phyloP scores from a whole-genome alignment of 345 rosid species.

The Syzygium grande region DNA sequence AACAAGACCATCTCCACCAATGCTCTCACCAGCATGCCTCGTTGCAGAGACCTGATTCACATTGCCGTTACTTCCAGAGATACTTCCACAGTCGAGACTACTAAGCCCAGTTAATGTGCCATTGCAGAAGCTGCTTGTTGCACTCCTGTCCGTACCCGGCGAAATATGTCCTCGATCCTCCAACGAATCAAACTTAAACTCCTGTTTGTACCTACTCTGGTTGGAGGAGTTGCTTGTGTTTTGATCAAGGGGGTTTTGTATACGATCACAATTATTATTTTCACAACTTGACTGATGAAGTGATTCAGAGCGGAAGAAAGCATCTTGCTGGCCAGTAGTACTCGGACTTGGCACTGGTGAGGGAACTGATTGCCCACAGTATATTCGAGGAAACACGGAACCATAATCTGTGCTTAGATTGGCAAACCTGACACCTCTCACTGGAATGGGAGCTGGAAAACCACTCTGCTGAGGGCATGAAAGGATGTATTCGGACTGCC shows the following conservation, averaged over 20 bases:
- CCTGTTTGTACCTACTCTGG: slow-evolving; percentile 16
- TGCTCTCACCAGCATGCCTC: slow-evolving; percentile 40
- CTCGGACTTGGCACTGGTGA: slow-evolving; percentile 43
- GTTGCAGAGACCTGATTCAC: slow-evolving; percentile 25
- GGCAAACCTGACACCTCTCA: slow-evolving; percentile 24
- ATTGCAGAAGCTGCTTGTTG: slow-evolving; percentile 53
- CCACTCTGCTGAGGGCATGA: slow-evolving; percentile 33
- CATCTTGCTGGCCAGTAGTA: slow-evolving; percentile 48
- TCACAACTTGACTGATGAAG: slow-evolving; percentile 22
- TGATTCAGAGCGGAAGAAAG: slow-evolving; percentile 28
- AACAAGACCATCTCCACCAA: slow-evolving; percentile 30
- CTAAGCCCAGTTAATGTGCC: slow-evolving; percentile 32
- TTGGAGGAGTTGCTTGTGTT: slow-evolving; percentile 25
- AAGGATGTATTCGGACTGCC: slow-evolving; percentile 28
- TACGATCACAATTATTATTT: slow-evolving; percentile 21
- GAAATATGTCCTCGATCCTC: slow-evolving; percentile 53
- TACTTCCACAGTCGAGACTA: slow-evolving; percentile 38
- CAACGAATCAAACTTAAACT: slow-evolving; percentile 16
- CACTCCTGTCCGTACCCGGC: slow-evolving; percentile 52
- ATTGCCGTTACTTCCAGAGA: slow-evolving; percentile 41
- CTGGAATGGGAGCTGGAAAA: slow-evolving; percentile 38
- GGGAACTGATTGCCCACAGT: slow-evolving; percentile 22
- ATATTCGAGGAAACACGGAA: slow-evolving; percentile 26
- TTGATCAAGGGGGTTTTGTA: slow-evolving; percentile 29
- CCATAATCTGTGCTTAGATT: slow-evolving; percentile 24